Percentiles rank a stretch among this genome's conserved stretches.
phyloP scores from a whole-genome alignment of 2,329 filamentous ascomycete genomes.

The Cladorrhinum sp. region DNA sequence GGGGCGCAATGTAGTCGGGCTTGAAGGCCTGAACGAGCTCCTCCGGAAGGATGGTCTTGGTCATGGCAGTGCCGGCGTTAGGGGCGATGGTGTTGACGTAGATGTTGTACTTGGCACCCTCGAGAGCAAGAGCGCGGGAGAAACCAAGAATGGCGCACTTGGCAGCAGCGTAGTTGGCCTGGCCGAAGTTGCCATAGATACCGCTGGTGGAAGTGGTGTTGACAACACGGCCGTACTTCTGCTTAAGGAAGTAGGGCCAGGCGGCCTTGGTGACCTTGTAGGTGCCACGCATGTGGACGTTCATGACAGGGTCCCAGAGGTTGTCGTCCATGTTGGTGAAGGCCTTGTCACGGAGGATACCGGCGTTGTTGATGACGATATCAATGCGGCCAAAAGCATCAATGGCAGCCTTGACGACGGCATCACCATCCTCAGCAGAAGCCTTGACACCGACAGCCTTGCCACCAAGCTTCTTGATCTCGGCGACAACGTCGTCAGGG shows the following conservation, averaged over 20 bases:
- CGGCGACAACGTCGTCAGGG: constrained; percentile 84
- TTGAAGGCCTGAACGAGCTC: constrained; percentile 99
- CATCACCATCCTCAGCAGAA: constrained; percentile 87
- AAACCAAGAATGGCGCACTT: constrained; percentile 94
- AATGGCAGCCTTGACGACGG: constrained; percentile 87
- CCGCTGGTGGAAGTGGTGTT: constrained; percentile 97
- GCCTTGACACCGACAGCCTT: constrained; percentile 92
- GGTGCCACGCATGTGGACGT: constrained; percentile 89
- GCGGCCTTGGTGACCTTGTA: constrained; percentile 97
- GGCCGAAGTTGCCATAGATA: constrained; percentile 98
- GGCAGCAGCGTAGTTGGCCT: constrained; percentile 93
- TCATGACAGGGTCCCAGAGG: constrained; percentile 87
- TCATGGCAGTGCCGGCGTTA: constrained; percentile 96
- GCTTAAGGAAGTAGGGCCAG: constrained; percentile 96
- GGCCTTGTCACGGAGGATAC: constrained; percentile 95
- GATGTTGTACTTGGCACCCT: constrained; percentile 97
- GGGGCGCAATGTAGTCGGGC: constrained; percentile 94
- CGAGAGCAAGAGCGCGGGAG: constrained; percentile 85
- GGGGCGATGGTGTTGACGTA: constrained; percentile 97
- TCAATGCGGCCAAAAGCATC: constrained; percentile 92
- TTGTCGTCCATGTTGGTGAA: constrained; percentile 97
- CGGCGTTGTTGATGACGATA: constrained; percentile 95
- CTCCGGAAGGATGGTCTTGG: constrained; percentile 87
- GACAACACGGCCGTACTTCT: constrained; percentile 95
- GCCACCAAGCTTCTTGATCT: constrained; percentile 87